A percentile compares a stretch with the other conserved stretches of the same genome.
These are phyloP conservation scores for Fusarium newnesense DNA, from an alignment of 2,329 filamentous ascomycete species.

Conservation along the genomic window DNA sequence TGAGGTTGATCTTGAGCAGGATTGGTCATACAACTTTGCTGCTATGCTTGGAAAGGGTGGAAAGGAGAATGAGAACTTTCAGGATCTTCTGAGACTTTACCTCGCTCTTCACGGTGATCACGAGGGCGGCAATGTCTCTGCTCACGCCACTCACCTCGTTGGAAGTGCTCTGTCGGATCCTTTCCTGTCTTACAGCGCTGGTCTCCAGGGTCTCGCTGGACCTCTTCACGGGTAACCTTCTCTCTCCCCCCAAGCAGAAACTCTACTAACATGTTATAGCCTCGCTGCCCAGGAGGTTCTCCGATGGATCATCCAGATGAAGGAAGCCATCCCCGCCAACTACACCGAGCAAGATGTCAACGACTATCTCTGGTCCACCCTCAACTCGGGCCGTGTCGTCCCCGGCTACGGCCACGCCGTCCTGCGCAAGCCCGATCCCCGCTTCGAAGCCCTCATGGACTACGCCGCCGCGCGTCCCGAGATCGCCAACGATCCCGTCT, in stretches of 20 bases:
- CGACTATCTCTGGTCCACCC: slow-evolving; percentile 90
- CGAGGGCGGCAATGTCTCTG: slow-evolving; percentile 97
- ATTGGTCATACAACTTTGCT: slow-evolving; percentile 99
- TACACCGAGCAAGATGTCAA: slow-evolving; percentile 86
- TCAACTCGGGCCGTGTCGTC: slow-evolving; percentile 93
- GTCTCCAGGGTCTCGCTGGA: slow-evolving; percentile 94
- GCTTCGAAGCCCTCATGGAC: slow-evolving; percentile 96
- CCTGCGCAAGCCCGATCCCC: slow-evolving; percentile 94
- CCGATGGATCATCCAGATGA: slow-evolving; percentile 97
- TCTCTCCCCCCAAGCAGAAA: rapidly evolving
- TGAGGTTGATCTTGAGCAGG: slow-evolving; percentile 82
- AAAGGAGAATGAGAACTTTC: slow-evolving; percentile 90
- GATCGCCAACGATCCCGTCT: slow-evolving; percentile 88
- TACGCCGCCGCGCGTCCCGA: slow-evolving; percentile 87
- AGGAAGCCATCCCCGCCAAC: slow-evolving; percentile 80
- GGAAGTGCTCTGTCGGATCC: slow-evolving; percentile 94
- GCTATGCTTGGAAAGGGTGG: slow-evolving; percentile 93
- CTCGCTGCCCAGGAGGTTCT: slow-evolving; percentile 97
- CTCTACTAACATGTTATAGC: slow-evolving; percentile 49
- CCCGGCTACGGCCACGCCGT: slow-evolving; percentile 97
- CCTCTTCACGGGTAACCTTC: slow-evolving; percentile 68
- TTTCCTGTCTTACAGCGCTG: slow-evolving; percentile 95
- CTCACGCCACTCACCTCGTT: slow-evolving; percentile 93
- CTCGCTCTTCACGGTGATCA: slow-evolving; percentile 97
- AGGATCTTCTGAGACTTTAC: slow-evolving; percentile 93